Evolutionary conservation across 768 basidiomycete species (phyloP), one percentile per base, ranked within the genome.

Genomic region (Leccinum boreale): DNA sequence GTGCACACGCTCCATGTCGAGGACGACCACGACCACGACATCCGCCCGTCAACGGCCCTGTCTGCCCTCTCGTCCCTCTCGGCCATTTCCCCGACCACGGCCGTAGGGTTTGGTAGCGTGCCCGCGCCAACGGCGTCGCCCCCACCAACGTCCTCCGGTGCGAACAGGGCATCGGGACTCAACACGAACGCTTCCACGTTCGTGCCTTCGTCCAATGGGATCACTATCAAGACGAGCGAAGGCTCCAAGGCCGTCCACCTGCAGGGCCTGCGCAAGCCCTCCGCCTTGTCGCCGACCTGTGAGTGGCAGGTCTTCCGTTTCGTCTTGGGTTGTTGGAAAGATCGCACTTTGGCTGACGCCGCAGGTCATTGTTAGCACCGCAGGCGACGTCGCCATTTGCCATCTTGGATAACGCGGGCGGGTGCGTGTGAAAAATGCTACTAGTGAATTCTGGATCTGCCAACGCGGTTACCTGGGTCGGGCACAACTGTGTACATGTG

Each of bases 1-100:
- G 55, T 72, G 12, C 72, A 72, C 42, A 68, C 66, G 5, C 51
- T 73, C 31, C 66, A 73, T 50, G 58, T 73, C 26, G 71, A 73
- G 23, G 72, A 70, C 28, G 67, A 63, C 56, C 42, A 28, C 42
- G 59, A 73, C 10, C 11, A 19, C 42, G 42, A 44, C 11, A 44
- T 44, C 19, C 70, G 61, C 23, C 49, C 62, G 4, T 55, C 58
- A 11, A 62, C 29, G 21, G 54, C 60, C 10, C 42, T 24, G 45
- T 59, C 70, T 8, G 4, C 60, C 3, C 39, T 36, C 39, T 64
- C 68, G 11, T 6, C 57, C 9, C 3, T 56, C 48, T 56, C 68
- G 1, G 10, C 58, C 31, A 6, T 59, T 54, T 35, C 67, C 1
- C 46, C 44, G 24, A 23, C 39, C 4, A 23, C 46, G 3, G 33